Percentiles rank a stretch among this genome's conserved stretches.
Conservation (phyloP, 257 asterid species). For the Capsicum baccatum region DNA sequence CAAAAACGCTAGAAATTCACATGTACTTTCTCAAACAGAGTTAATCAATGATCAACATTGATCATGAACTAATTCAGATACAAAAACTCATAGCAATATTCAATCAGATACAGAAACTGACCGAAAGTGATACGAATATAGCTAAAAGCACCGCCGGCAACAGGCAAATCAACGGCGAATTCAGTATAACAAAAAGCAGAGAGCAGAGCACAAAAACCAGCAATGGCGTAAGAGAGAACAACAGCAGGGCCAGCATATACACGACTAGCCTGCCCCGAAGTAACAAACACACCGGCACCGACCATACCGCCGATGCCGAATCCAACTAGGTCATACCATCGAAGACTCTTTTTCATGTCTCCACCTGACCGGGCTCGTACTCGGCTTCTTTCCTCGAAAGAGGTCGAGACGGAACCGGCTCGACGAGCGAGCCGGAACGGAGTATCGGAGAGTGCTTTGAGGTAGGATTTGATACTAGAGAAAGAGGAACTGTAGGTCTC, state of each 20-base stretch:
- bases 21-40: too few relatives aligned
- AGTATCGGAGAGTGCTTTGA: constrained; percentile 81
- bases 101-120: not conserved
- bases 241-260: constrained; percentile 87
- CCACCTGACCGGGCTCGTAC: constrained; percentile 64
- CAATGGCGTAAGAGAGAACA: constrained; percentile 87
- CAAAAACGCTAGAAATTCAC: too few relatives aligned
- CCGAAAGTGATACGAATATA: constrained; percentile 93
- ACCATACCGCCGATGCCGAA: constrained; percentile 97
- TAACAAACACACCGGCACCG: constrained; percentile 96
- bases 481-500: constrained; percentile 54
- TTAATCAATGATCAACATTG: too few relatives aligned
- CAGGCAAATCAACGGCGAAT: constrained; percentile 97
- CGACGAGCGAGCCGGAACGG: constrained; percentile 73
- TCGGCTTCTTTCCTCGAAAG: constrained; percentile 60
- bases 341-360: constrained; percentile 67
- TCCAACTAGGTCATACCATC: constrained; percentile 82
- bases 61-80: not conserved
- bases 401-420: constrained; percentile 69
- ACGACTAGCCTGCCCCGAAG: constrained; percentile 74
- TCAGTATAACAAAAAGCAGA: constrained; percentile 98
- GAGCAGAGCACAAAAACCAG: constrained; percentile 92
- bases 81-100: not conserved
- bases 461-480: constrained; percentile 60
- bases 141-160: constrained; percentile 98